phyloP scores from a whole-genome alignment of 2,329 filamentous ascomycete species.

The Venturia aucupariae region DNA sequence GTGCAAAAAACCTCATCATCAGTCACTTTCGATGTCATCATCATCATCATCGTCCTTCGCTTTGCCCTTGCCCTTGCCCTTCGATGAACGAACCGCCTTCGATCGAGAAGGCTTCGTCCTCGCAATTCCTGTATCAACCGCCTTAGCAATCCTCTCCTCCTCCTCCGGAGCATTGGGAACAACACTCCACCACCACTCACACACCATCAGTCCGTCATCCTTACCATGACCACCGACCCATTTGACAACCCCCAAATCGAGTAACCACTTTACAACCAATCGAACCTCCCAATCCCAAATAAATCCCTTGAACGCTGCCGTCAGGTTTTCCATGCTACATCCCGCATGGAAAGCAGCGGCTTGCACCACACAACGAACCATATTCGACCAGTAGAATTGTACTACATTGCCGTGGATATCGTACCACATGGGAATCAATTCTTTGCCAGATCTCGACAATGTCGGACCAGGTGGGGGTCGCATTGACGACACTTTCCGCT shows the following conservation, averaged over 20 bases:
- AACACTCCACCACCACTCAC: constrained; percentile 15
- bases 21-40: neutral
- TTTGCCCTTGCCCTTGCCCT: neutral
- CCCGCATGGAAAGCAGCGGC: constrained; percentile 35
- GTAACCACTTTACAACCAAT: constrained; percentile 33
- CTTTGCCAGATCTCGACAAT: constrained; percentile 16
- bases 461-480: neutral
- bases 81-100: neutral
- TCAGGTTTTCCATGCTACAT: constrained; percentile 26
- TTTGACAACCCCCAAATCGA: constrained; percentile 19
- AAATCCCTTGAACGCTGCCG: constrained; percentile 29
- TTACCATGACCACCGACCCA: neutral
- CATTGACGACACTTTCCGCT: constrained; percentile 9
- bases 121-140: neutral
- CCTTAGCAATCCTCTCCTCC: neutral
- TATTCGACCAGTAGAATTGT: constrained; percentile 32
- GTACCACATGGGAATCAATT: constrained; percentile 34
- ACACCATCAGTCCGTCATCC: neutral
- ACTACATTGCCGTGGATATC: constrained; percentile 37
- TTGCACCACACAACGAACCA: constrained; percentile 32
- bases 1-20: neutral
- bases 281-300: constrained; percentile 35
- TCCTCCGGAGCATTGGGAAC: constrained; percentile 5
- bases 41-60: neutral
- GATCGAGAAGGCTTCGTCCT: neutral